These are phyloP conservation scores for Clarireedia homoeocarpa DNA, from an alignment of 2,329 filamentous ascomycete species.

Conservation along the genomic window DNA sequence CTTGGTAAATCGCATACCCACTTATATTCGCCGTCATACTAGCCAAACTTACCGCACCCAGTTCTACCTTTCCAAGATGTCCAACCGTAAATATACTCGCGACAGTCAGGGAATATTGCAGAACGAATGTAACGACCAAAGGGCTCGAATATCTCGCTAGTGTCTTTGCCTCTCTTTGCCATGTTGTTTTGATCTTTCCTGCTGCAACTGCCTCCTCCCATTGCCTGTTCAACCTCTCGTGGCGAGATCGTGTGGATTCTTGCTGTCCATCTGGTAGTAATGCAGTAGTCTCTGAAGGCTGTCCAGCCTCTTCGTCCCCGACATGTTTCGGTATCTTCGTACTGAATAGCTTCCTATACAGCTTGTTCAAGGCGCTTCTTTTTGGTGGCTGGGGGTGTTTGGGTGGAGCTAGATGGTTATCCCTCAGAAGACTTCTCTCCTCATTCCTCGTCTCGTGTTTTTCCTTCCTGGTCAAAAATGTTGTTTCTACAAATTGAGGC, in stretches of 20 bases:
- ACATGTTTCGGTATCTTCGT: conserved; percentile 40
- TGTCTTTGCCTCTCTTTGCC: conserved; percentile 82
- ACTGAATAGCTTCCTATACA: conserved; percentile 43
- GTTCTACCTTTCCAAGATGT: conserved; percentile 61
- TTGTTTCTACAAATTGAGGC: conserved; percentile 40
- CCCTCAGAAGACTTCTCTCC: conserved; percentile 53
- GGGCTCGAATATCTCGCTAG: conserved; percentile 64
- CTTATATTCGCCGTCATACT: conserved; percentile 77
- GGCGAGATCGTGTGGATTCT: conserved; percentile 39
- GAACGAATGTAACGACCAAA: conserved; percentile 63
- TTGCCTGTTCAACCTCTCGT: conserved; percentile 58
- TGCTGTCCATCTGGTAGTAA: conserved; percentile 33
- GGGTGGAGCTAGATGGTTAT: conserved; percentile 58
- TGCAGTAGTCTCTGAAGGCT: conserved; percentile 34
- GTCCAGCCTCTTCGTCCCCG: conserved; percentile 34
- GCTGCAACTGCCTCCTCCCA: conserved; percentile 81
- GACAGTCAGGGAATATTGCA: conserved; percentile 81
- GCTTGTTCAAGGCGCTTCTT: conserved; percentile 30
- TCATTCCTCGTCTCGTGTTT: conserved; percentile 48
- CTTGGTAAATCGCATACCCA: conserved; percentile 69
- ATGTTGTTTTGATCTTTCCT: conserved; percentile 80
- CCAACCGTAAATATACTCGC: conserved; percentile 74
- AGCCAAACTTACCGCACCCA: conserved; percentile 59
- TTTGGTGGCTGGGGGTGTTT: conserved; percentile 39
- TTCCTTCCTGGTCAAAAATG: conserved; percentile 45